Conservation (phyloP, 192 early-diverging fungal species). For the Rhizophagus clarus region DNA sequence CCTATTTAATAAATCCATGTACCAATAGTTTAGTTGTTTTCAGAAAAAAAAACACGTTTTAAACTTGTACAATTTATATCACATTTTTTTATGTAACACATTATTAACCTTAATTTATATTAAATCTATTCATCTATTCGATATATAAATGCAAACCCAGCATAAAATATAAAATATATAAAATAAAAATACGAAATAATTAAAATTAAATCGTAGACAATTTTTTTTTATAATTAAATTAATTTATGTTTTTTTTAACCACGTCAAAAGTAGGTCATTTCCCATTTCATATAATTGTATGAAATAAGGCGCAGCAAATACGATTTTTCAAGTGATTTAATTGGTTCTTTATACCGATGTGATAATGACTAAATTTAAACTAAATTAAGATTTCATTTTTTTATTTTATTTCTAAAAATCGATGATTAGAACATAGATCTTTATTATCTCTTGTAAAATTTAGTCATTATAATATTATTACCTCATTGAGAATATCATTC, state of each 20-base stretch:
- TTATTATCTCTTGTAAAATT: background rate
- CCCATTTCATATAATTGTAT: too few species aligned
- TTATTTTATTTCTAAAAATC: background rate
- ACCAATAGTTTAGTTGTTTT: background rate
- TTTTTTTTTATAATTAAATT: too few species aligned
- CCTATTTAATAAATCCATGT: background rate
- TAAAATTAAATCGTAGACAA: too few species aligned
- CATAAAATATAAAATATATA: too few species aligned
- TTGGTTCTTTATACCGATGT: too few species aligned
- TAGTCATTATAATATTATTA: background rate
- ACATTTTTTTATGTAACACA: background rate
- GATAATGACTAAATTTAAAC: too few species aligned
- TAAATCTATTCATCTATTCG: background rate
- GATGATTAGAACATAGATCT: background rate
- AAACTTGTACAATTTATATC: background rate
- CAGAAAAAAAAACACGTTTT: background rate
- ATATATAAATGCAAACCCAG: background rate
- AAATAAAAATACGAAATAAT: too few species aligned
- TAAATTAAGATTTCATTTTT: too few species aligned
- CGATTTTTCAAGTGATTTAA: too few species aligned
- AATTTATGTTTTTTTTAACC: too few species aligned
- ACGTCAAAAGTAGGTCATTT: too few species aligned
- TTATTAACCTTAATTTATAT: background rate
- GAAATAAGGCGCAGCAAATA: too few species aligned
- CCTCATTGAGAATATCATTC: background rate